Percentiles rank a stretch among this genome's conserved stretches.
These are phyloP conservation scores for Ceratobasidium papillatum DNA, from an alignment of 1,284 basidiomycete species.

Conservation along the genomic window DNA sequence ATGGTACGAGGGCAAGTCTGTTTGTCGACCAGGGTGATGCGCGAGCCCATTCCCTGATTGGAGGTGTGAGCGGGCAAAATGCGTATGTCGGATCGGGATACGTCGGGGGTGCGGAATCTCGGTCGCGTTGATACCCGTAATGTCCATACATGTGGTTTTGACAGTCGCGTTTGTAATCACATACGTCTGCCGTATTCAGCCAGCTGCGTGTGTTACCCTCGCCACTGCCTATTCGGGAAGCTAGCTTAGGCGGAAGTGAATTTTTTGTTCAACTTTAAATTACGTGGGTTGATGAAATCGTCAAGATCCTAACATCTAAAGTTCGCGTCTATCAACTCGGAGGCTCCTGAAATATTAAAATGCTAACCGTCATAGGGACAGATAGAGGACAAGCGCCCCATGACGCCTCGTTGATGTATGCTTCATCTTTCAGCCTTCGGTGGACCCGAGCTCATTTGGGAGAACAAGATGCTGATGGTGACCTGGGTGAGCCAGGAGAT, in stretches of 20 bases:
- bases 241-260: neutral
- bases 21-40: slow-evolving; percentile 23
- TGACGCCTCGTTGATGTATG: too few relatives aligned
- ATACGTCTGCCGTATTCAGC: neutral
- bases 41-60: slow-evolving; percentile 32
- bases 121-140: slow-evolving; percentile 6
- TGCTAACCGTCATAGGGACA: slow-evolving; percentile 3
- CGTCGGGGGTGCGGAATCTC: slow-evolving; percentile 28
- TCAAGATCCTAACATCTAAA: neutral
- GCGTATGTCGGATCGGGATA: slow-evolving; percentile 41
- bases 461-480: too few relatives aligned
- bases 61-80: slow-evolving; percentile 37
- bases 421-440: too few relatives aligned
- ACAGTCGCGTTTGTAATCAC: slow-evolving; percentile 1
- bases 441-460: too few relatives aligned
- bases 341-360: slow-evolving; percentile 24
- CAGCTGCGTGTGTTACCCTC: neutral
- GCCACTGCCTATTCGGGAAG: neutral
- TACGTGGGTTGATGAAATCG: slow-evolving; percentile 7
- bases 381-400: slow-evolving; percentile 1
- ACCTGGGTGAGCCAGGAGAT: neutral
- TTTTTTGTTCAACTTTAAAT: slow-evolving; percentile 20
- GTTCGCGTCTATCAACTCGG: neutral
- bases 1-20: slow-evolving; percentile 10
- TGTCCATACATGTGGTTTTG: neutral